phyloP scores from a whole-genome alignment of 2,329 filamentous ascomycete genomes.

The Colletotrichum somersetense region DNA sequence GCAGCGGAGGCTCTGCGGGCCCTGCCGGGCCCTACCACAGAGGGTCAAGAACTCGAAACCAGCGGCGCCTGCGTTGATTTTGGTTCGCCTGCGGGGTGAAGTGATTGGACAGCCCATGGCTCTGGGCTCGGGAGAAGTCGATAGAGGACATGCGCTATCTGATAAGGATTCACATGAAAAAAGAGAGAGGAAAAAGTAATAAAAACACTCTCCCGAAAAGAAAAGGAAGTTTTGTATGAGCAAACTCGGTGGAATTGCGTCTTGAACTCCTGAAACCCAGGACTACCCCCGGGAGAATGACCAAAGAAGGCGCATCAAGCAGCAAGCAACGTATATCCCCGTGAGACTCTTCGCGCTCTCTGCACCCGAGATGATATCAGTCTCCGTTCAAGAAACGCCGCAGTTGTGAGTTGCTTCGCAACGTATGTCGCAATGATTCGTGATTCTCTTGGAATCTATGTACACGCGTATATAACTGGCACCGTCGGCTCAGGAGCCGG shows the following conservation, averaged over 20 bases:
- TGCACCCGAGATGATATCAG: not conserved
- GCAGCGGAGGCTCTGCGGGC: not conserved
- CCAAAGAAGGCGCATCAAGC: not conserved
- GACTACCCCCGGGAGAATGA: fast-evolving
- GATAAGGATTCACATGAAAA: not conserved
- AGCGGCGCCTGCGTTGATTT: not conserved
- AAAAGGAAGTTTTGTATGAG: not conserved
- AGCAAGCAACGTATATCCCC: not conserved
- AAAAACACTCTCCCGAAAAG: no score
- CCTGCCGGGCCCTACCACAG: conserved; percentile 5
- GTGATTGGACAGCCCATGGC: not conserved
- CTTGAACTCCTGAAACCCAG: no score
- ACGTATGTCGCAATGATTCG: not conserved
- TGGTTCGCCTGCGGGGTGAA: no score
- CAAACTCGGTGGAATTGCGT: not conserved
- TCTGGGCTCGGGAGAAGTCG: not conserved
- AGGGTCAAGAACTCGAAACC: not conserved
- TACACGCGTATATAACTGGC: not conserved
- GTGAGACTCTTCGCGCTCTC: not conserved
- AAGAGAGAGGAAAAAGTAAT: not conserved
- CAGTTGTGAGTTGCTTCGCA: not conserved
- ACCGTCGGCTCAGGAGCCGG: no score
- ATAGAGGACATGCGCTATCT: not conserved
- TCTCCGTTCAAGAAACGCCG: not conserved
- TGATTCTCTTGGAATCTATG: not conserved